Conservation (phyloP, 73 alveolate species). For the Durusdinium trenchii region DNA sequence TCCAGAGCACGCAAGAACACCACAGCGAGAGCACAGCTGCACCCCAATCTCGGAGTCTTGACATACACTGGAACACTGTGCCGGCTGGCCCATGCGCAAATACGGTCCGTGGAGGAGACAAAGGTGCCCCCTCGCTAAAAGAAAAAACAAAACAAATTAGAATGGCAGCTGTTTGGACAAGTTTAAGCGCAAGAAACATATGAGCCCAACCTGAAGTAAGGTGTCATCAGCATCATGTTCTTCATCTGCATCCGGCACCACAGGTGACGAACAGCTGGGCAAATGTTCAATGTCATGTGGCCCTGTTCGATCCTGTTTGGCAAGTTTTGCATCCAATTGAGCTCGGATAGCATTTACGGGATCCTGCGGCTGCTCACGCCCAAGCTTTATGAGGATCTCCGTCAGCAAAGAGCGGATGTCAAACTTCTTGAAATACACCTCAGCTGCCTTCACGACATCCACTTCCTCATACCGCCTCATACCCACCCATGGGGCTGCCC, state of each 20-base stretch:
- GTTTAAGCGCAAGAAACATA: background rate
- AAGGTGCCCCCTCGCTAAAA: too few relatives aligned
- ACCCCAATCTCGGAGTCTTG: too few relatives aligned
- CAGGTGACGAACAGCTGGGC: too few relatives aligned
- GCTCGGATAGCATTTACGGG: constrained; percentile 19
- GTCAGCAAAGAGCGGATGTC: constrained; percentile 25
- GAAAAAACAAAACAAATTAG: too few relatives aligned
- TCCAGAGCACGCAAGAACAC: too few relatives aligned
- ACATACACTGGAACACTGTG: too few relatives aligned
- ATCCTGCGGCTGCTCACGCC: constrained; percentile 48
- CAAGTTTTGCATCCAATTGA: background rate
- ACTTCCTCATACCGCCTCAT: constrained; percentile 13
- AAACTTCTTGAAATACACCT: constrained; percentile 42
- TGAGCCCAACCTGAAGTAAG: constrained; percentile 16
- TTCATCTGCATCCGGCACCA: constrained; percentile 33
- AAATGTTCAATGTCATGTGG: background rate
- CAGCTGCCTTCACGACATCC: constrained; percentile 58
- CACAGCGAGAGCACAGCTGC: too few relatives aligned
- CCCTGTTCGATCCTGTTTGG: background rate
- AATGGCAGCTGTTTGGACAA: too few relatives aligned
- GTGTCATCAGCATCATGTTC: constrained; percentile 73
- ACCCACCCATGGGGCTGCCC: background rate
- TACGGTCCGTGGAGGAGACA: too few relatives aligned
- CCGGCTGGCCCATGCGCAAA: too few relatives aligned
- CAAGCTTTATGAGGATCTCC: constrained; percentile 37